Conservation (phyloP, 108 stramenopile species). For the Cyclostephanos tholiformis region DNA sequence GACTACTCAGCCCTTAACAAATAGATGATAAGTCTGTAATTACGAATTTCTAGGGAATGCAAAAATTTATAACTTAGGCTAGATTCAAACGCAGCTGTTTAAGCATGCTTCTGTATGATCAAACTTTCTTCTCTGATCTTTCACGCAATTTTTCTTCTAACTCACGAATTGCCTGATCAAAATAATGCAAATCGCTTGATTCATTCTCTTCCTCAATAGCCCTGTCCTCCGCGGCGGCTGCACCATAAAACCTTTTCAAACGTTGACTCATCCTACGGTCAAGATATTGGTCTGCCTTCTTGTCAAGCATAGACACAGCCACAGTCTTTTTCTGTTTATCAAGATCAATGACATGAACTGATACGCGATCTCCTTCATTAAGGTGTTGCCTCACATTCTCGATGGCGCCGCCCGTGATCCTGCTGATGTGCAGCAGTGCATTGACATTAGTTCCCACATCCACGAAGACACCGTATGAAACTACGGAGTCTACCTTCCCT, state of each 20-base stretch:
- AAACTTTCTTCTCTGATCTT: conserved; percentile 12
- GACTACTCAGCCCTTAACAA: neutral
- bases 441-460: conserved; percentile 44
- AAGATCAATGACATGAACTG: conserved; percentile 43
- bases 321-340: conserved; percentile 41
- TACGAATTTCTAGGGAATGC: neutral
- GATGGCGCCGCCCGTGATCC: conserved; percentile 43
- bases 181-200: conserved; percentile 42
- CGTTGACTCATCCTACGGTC: conserved; percentile 37
- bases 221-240: conserved; percentile 4
- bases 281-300: conserved; percentile 47
- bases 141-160: conserved; percentile 41
- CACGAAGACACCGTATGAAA: conserved; percentile 48
- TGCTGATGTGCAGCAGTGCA: conserved; percentile 46
- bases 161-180: conserved; percentile 46
- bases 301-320: conserved; percentile 52
- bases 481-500: conserved; percentile 33
- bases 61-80: neutral
- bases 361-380: conserved; percentile 51
- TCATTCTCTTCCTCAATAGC: conserved; percentile 22
- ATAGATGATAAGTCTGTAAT: neutral
- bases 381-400: conserved; percentile 49
- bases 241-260: conserved; percentile 40
- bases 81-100: neutral
- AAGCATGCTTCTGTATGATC: neutral